phyloP scores from a whole-genome alignment of 2,329 filamentous ascomycete genomes.

The Talaromyces verruculosus region DNA sequence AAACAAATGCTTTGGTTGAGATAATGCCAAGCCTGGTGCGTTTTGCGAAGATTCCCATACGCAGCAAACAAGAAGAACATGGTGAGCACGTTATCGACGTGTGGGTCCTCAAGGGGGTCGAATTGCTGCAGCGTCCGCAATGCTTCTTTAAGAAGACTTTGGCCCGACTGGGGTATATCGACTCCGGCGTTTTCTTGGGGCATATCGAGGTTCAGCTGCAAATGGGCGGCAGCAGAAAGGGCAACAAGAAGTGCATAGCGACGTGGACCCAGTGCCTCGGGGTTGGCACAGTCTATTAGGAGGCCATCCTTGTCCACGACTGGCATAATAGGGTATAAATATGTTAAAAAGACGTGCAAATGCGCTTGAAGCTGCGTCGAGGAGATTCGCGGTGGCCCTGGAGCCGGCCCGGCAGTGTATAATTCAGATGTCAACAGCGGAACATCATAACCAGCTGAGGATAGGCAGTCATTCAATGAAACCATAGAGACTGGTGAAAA shows the following conservation, averaged over 20 bases:
- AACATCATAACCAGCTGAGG: background rate
- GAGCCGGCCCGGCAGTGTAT: background rate
- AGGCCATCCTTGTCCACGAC: background rate
- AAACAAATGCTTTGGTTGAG: slow-evolving; percentile 16
- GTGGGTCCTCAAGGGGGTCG: slow-evolving; percentile 1
- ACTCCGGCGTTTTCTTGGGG: background rate
- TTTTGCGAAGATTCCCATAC: slow-evolving; percentile 11
- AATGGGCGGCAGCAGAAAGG: slow-evolving; percentile 1
- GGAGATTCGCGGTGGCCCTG: background rate
- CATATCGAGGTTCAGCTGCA: slow-evolving; percentile 2
- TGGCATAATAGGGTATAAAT: background rate
- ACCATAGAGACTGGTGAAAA: background rate
- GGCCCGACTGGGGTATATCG: background rate
- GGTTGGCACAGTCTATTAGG: background rate
- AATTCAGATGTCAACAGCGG: background rate
- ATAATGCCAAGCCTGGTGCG: slow-evolving; percentile 7
- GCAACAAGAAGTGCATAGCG: slow-evolving; percentile 3
- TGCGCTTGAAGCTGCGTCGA: background rate
- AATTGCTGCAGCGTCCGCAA: background rate
- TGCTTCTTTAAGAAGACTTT: background rate
- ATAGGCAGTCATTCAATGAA: background rate
- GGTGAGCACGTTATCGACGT: slow-evolving; percentile 2
- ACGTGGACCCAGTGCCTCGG: background rate
- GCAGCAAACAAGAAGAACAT: slow-evolving; percentile 13
- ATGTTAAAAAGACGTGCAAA: background rate